Conservation (phyloP, 2,329 filamentous ascomycete species). For the Pleomassaria siparia region DNA sequence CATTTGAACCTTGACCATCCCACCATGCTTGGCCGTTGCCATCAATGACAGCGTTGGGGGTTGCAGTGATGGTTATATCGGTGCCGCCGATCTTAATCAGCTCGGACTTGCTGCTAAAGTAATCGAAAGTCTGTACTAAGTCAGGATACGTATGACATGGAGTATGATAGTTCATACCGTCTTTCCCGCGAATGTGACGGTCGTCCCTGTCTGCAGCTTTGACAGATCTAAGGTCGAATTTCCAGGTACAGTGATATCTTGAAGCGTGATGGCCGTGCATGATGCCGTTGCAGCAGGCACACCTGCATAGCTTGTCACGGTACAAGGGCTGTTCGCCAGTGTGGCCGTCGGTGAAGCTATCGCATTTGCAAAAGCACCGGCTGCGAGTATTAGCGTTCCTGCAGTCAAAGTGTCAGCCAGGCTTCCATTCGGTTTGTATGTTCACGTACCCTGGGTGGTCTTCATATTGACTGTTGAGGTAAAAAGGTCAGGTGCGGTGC, state of each 20-base stretch:
- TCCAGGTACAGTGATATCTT: conserved; percentile 43
- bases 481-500: too few species aligned
- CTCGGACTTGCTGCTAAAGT: conserved; percentile 42
- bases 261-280: conserved; percentile 47
- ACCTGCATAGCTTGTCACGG: conserved; percentile 22
- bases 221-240: conserved; percentile 45
- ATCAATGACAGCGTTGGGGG: conserved; percentile 42
- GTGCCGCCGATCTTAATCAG: conserved; percentile 39
- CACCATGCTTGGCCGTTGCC: conserved; percentile 58
- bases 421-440: too few species aligned
- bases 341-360: too few species aligned
- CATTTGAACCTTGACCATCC: conserved; percentile 51
- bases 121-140: conserved; percentile 37
- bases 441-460: too few species aligned
- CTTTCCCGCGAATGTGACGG: conserved; percentile 45
- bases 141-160: background rate
- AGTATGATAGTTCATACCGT: conserved; percentile 17
- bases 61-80: conserved; percentile 45
- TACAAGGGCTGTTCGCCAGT: conserved; percentile 11
- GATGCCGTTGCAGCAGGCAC: conserved; percentile 38
- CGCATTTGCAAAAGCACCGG: too few species aligned
- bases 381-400: too few species aligned
- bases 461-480: too few species aligned
- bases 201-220: conserved; percentile 44
- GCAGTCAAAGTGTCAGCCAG: too few species aligned